Evolutionary conservation across 1,284 basidiomycete species (phyloP).

Genomic region (Malassezia dermatis): DNA sequence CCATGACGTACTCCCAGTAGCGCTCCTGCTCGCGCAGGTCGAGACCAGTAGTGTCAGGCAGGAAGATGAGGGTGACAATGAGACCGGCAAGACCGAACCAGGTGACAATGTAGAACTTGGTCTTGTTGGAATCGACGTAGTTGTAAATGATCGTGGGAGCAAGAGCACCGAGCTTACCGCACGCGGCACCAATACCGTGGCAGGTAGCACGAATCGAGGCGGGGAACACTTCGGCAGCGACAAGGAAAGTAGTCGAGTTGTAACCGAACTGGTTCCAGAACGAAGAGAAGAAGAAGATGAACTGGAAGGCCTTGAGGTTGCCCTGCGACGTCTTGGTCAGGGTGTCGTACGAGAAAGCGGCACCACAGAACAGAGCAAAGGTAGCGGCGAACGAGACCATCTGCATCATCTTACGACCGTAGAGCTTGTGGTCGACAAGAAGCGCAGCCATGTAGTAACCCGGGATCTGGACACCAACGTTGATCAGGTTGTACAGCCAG

Average conservation of each 20-base stretch:
- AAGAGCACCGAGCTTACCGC: constrained; percentile 49
- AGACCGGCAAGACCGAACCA: constrained; percentile 54
- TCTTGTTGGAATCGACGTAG: constrained; percentile 46
- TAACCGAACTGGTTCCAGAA: constrained; percentile 55
- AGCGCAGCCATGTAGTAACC: constrained; percentile 55
- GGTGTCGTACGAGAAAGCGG: constrained; percentile 48
- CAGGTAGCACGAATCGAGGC: constrained; percentile 49
- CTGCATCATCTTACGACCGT: constrained; percentile 51
- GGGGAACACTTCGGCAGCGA: constrained; percentile 48
- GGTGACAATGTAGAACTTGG: constrained; percentile 54
- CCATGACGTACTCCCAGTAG: constrained; percentile 53
- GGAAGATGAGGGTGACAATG: constrained; percentile 51
- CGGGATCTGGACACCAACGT: constrained; percentile 50
- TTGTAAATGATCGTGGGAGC: constrained; percentile 49
- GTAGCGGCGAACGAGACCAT: constrained; percentile 52
- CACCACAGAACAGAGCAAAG: constrained; percentile 51
- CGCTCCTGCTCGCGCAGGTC: constrained; percentile 55
- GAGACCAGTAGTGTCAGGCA: constrained; percentile 54
- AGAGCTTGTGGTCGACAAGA: constrained; percentile 54
- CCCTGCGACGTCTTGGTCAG: constrained; percentile 41
- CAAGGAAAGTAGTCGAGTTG: constrained; percentile 50
- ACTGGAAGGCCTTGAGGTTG: constrained; percentile 50
- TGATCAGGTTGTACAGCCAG: constrained; percentile 54
- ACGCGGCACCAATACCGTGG: constrained; percentile 49
- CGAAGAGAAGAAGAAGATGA: constrained; percentile 52